Evolutionary conservation across 2,329 filamentous ascomycete genomes (phyloP).

Genomic region (Sclerotinia nivalis): DNA sequence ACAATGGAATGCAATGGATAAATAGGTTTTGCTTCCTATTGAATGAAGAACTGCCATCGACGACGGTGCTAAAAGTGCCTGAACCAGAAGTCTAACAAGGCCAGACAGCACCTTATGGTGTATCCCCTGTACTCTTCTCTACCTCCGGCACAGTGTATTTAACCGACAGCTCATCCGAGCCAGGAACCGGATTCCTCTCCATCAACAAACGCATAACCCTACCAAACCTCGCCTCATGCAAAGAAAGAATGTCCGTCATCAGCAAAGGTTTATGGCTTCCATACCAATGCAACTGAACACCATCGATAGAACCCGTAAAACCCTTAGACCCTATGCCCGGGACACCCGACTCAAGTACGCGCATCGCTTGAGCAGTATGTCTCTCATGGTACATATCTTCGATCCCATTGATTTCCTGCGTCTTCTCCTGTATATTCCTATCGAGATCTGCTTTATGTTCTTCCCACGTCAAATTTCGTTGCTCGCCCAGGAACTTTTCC

Average conservation of each 20-base stretch:
- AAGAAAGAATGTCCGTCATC: no score
- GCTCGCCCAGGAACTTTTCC: neutral
- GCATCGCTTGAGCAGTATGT: neutral
- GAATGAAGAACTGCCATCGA: neutral
- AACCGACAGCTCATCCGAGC: neutral
- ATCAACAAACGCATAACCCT: neutral
- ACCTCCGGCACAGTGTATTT: neutral
- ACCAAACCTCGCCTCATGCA: neutral
- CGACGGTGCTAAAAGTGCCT: neutral
- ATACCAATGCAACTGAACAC: neutral
- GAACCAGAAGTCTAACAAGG: neutral
- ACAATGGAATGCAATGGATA: neutral
- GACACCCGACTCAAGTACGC: neutral
- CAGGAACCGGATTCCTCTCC: neutral
- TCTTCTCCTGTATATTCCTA: neutral
- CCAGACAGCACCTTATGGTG: neutral
- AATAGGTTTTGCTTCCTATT: no score
- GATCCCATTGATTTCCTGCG: neutral
- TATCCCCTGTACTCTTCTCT: neutral
- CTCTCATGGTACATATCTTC: neutral
- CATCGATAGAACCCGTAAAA: neutral
- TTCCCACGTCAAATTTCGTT: neutral
- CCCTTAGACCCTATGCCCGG: neutral
- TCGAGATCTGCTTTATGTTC: neutral
- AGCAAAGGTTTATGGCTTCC: neutral